A percentile compares a stretch with the other conserved stretches of the same genome.
These are phyloP conservation scores for Olyra latifolia DNA, from an alignment of 176 grass and related monocot genomes.

Conservation along the genomic window DNA sequence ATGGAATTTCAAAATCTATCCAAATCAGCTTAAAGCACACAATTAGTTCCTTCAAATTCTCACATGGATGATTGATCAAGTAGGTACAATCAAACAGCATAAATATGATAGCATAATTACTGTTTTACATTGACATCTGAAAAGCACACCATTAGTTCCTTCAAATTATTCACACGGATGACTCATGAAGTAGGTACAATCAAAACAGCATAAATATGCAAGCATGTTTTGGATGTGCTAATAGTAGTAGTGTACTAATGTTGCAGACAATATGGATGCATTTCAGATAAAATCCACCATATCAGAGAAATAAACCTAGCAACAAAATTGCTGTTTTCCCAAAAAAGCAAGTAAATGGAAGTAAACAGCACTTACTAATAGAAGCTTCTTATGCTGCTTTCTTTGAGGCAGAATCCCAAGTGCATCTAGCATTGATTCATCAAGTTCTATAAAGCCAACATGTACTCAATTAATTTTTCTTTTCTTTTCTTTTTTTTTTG, in stretches of 20 bases:
- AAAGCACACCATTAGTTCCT: slow-evolving; percentile 3
- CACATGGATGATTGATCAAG: not conserved
- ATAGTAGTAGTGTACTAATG: slow-evolving; percentile 5
- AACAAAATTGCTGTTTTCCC: slow-evolving; percentile 17
- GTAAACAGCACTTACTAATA: slow-evolving; percentile 66
- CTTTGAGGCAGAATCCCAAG: slow-evolving; percentile 99
- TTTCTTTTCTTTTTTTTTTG: slow-evolving; percentile 1
- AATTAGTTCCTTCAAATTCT: slow-evolving; percentile 14
- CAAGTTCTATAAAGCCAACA: slow-evolving; percentile 68
- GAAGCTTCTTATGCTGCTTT: slow-evolving; percentile 97
- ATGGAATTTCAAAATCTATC: not conserved
- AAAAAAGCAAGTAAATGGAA: slow-evolving; percentile 21
- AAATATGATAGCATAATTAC: not conserved
- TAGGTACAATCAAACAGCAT: slow-evolving; percentile 1
- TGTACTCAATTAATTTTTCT: slow-evolving; percentile 20
- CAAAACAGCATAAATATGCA: not conserved
- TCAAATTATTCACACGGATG: not conserved
- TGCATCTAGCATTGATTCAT: slow-evolving; percentile 95
- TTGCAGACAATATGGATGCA: slow-evolving; percentile 25
- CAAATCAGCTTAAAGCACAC: not conserved
- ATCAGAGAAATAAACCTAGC: slow-evolving; percentile 26
- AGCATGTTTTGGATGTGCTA: not conserved
- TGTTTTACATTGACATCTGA: not conserved
- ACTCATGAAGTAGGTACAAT: not conserved
- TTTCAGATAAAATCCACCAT: not conserved